Conservation (phyloP, 192 early-diverging fungal genomes). For the Cladochytrium replicatum region DNA sequence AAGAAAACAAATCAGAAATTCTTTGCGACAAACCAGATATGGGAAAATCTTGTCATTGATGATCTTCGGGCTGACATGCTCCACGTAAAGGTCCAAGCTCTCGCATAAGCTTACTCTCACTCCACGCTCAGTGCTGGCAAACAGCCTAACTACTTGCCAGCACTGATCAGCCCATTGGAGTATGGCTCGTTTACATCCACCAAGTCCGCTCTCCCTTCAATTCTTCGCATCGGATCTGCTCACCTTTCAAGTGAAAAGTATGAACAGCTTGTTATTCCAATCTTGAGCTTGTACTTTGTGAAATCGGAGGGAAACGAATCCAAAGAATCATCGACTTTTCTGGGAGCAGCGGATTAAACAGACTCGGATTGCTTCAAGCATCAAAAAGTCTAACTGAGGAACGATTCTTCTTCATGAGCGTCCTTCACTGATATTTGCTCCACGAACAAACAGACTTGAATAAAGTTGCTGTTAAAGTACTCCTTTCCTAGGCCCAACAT, state of each 20-base stretch:
- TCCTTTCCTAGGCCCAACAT: constrained; percentile 59
- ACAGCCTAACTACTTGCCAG: constrained; percentile 81
- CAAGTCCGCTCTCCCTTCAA: constrained; percentile 54
- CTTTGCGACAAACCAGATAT: too few species aligned
- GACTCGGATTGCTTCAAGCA: background rate
- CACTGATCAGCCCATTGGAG: constrained; percentile 2
- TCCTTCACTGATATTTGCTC: constrained; percentile 91
- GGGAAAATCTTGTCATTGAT: constrained; percentile 80
- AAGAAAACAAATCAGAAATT: too few species aligned
- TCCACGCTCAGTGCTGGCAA: constrained; percentile 74
- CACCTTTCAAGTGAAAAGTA: constrained; percentile 22
- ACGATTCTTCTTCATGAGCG: constrained; percentile 68
- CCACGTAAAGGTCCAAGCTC: constrained; percentile 62
- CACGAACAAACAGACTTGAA: constrained; percentile 73
- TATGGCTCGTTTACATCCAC: constrained; percentile 43
- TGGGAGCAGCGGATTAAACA: constrained; percentile 5
- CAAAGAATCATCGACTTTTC: constrained; percentile 61
- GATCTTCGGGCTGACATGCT: constrained; percentile 52
- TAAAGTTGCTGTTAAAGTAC: constrained; percentile 77
- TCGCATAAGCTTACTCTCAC: constrained; percentile 81
- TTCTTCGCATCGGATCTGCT: constrained; percentile 73
- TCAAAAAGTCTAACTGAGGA: constrained; percentile 28
- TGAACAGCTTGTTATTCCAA: background rate
- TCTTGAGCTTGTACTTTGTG: constrained; percentile 76
- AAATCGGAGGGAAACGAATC: constrained; percentile 74